These are phyloP conservation scores for Citrullus colocynthis DNA, from an alignment of 306 rosid genomes.

Conservation along the genomic window DNA sequence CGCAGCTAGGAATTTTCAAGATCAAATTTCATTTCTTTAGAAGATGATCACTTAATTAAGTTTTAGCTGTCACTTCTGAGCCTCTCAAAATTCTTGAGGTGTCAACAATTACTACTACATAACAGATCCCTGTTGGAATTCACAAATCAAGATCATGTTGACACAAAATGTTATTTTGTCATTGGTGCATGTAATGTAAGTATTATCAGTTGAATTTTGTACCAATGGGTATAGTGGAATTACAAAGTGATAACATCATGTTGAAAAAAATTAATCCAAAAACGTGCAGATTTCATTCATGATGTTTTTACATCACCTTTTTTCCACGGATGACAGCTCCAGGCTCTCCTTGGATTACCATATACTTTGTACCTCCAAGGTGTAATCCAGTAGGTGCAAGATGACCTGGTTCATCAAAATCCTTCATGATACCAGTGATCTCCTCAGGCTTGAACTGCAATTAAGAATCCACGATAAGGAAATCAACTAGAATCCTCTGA, in stretches of 20 bases:
- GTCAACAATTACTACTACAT: not conserved
- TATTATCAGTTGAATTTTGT: not conserved
- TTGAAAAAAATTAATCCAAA: not conserved
- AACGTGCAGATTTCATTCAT: not conserved
- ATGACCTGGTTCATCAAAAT: slow-evolving; percentile 83
- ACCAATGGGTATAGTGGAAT: not conserved
- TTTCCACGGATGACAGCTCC: slow-evolving; percentile 96
- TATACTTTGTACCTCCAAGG: slow-evolving; percentile 62
- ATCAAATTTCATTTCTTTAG: not conserved
- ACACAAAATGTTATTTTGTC: not conserved
- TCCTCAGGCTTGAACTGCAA: slow-evolving; percentile 52
- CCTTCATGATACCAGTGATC: slow-evolving; percentile 53
- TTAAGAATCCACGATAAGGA: not conserved
- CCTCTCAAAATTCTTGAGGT: not conserved
- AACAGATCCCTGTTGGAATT: not conserved
- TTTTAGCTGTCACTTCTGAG: not conserved
- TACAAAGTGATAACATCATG: too few species aligned
- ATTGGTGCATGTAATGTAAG: not conserved
- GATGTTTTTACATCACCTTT: slow-evolving; percentile 38
- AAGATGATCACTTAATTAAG: not conserved
- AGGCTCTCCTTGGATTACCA: slow-evolving; percentile 93
- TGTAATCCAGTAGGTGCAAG: slow-evolving; percentile 91
- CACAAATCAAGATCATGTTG: not conserved
- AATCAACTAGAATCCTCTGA: not conserved
- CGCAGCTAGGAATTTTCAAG: not conserved